Evolutionary conservation across 2,329 filamentous ascomycete genomes (phyloP).

Genomic region (Penicillium sp.): DNA sequence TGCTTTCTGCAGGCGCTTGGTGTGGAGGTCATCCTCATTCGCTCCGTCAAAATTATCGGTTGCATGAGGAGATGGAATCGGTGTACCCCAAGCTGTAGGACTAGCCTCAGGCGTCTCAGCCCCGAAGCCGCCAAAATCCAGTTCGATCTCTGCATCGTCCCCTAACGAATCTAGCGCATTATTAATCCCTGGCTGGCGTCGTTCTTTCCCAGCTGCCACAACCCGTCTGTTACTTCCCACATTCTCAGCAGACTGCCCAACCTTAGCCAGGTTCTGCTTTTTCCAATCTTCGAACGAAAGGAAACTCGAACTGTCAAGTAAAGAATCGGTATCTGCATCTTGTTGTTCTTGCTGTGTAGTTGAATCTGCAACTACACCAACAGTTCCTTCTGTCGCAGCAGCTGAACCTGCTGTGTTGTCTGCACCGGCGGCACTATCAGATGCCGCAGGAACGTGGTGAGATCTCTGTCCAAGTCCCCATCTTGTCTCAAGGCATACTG

Average conservation of each 20-base stretch:
- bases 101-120: slow-evolving; percentile 43
- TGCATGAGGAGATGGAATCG: slow-evolving; percentile 26
- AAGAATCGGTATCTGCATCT: slow-evolving; percentile 66
- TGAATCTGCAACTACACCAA: neutral
- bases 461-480: slow-evolving; percentile 7
- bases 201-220: slow-evolving; percentile 50
- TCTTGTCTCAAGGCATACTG: slow-evolving; percentile 15
- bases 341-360: slow-evolving; percentile 42
- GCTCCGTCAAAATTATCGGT: slow-evolving; percentile 2
- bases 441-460: neutral
- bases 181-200: slow-evolving; percentile 55
- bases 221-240: slow-evolving; percentile 59
- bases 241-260: slow-evolving; percentile 74
- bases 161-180: slow-evolving; percentile 77
- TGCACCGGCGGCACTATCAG: neutral
- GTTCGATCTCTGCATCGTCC: slow-evolving; percentile 83
- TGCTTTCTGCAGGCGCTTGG: slow-evolving; percentile 51
- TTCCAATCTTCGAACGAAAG: slow-evolving; percentile 99
- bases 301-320: slow-evolving; percentile 76
- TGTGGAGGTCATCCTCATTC: slow-evolving; percentile 26
- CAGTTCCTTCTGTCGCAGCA: slow-evolving; percentile 1
- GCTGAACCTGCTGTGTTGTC: slow-evolving; percentile 1
- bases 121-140: slow-evolving; percentile 68
- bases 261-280: slow-evolving; percentile 82
- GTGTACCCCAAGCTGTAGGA: slow-evolving; percentile 32